Percentiles rank a stretch among this genome's conserved stretches.
phyloP scores from a whole-genome alignment of 1,284 basidiomycete species.

The Volvariella surrecta region DNA sequence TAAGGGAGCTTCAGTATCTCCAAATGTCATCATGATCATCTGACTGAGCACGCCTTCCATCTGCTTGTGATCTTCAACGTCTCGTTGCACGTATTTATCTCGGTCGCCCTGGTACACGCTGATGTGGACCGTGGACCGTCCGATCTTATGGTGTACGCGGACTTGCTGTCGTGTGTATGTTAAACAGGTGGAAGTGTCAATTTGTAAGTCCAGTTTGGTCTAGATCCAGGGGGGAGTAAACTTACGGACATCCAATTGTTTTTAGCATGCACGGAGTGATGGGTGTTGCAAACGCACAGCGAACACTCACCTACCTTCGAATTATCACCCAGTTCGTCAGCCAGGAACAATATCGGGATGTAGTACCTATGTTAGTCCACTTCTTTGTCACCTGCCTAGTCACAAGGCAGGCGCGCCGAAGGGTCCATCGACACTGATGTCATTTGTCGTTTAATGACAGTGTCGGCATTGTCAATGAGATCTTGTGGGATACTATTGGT shows the following conservation, averaged over 20 bases:
- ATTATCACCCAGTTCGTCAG: conserved; percentile 73
- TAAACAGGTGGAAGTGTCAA: conserved; percentile 29
- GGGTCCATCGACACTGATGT: conserved; percentile 4
- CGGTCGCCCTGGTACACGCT: too few relatives aligned
- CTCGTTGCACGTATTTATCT: too few relatives aligned
- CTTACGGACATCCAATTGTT: conserved; percentile 9
- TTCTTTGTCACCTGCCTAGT: background rate
- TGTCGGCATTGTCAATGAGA: conserved; percentile 55
- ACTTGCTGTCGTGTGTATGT: conserved; percentile 8
- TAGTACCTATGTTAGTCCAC: conserved; percentile 55
- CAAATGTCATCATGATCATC: too few relatives aligned
- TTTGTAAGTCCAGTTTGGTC: conserved; percentile 23
- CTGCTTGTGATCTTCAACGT: too few relatives aligned
- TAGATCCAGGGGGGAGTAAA: background rate
- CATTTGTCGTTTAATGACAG: conserved; percentile 14
- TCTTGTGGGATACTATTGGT: conserved; percentile 46
- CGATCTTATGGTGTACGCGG: too few relatives aligned
- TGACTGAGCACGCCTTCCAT: too few relatives aligned
- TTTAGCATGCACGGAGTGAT: conserved; percentile 34
- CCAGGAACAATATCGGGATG: conserved; percentile 66
- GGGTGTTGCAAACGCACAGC: conserved; percentile 67
- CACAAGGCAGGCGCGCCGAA: background rate
- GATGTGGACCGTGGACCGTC: too few relatives aligned
- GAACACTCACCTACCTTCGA: conserved; percentile 71
- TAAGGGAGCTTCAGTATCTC: conserved; percentile 10